These are phyloP conservation scores for Apiospora koreana DNA, from an alignment of 2,329 filamentous ascomycete genomes.

Conservation along the genomic window DNA sequence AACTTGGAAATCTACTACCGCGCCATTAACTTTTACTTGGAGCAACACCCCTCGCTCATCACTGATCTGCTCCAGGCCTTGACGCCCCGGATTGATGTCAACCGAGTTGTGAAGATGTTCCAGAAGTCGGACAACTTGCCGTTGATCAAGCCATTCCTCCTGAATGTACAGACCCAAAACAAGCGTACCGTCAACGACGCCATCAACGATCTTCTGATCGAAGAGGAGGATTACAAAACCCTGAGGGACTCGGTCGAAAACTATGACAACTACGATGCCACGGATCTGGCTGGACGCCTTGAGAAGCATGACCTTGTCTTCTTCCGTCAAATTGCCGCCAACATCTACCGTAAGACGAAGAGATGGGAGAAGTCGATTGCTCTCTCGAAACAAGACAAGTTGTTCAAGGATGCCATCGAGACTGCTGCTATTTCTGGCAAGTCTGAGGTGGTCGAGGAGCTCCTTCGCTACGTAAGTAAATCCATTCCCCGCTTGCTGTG, in stretches of 20 bases:
- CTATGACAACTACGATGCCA: slow-evolving; percentile 98
- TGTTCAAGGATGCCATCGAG: slow-evolving; percentile 99
- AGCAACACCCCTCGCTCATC: slow-evolving; percentile 92
- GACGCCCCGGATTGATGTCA: slow-evolving; percentile 94
- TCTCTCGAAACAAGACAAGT: slow-evolving; percentile 97
- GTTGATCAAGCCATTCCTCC: slow-evolving; percentile 96
- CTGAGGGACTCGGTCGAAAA: slow-evolving; percentile 96
- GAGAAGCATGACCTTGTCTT: slow-evolving; percentile 99
- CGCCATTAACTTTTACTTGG: slow-evolving; percentile 93
- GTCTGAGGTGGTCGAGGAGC: slow-evolving; percentile 88
- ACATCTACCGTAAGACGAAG: slow-evolving; percentile 99
- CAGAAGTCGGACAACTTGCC: slow-evolving; percentile 98
- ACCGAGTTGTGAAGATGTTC: slow-evolving; percentile 99
- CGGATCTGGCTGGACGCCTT: slow-evolving; percentile 85
- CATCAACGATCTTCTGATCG: slow-evolving; percentile 95
- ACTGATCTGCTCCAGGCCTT: slow-evolving; percentile 94
- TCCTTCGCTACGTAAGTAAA: slow-evolving; percentile 92
- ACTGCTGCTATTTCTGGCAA: slow-evolving; percentile 92
- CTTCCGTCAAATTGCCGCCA: slow-evolving; percentile 98
- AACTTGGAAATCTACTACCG: slow-evolving; percentile 99
- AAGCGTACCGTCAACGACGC: slow-evolving; percentile 98
- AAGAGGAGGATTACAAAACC: slow-evolving; percentile 99
- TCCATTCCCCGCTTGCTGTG: neutral
- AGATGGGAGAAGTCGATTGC: slow-evolving; percentile 99
- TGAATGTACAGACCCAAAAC: slow-evolving; percentile 95